Evolutionary conservation across 202 grass and related monocot species (phyloP).

Genomic region (Setaria viridis): DNA sequence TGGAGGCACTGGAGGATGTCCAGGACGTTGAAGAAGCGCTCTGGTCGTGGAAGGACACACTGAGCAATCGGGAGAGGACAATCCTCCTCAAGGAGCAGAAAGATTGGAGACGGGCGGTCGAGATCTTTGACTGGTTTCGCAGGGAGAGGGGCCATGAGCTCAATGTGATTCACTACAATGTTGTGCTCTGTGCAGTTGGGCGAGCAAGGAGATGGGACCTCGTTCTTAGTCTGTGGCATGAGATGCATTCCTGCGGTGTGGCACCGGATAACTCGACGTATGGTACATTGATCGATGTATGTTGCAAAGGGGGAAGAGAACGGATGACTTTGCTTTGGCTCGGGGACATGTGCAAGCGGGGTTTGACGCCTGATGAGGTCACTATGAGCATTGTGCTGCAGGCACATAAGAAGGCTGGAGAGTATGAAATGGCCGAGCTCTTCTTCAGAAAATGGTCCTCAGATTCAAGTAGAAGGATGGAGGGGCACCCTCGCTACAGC

Average conservation of each 20-base stretch:
- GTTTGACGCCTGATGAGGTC: constrained; percentile 71
- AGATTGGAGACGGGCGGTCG: constrained; percentile 71
- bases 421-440: constrained; percentile 59
- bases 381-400: constrained; percentile 80
- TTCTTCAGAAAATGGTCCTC: constrained; percentile 71
- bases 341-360: constrained; percentile 85
- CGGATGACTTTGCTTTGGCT: constrained; percentile 62
- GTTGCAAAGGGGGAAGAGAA: constrained; percentile 62
- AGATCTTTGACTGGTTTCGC: constrained; percentile 82
- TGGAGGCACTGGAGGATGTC: constrained; percentile 58
- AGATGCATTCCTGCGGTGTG: constrained; percentile 70
- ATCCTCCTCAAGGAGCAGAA: constrained; percentile 91
- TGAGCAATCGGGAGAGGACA: constrained; percentile 76
- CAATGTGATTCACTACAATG: constrained; percentile 93
- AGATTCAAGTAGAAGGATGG: constrained; percentile 22
- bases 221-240: constrained; percentile 59
- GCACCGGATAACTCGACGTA: constrained; percentile 67
- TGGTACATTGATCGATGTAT: constrained; percentile 76
- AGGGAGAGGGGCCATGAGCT: constrained; percentile 49
- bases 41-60: constrained; percentile 64
- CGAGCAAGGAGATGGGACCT: constrained; percentile 68
- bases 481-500: constrained; percentile 46
- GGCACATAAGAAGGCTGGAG: constrained; percentile 72
- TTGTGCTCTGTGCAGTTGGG: constrained; percentile 60
- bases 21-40: constrained; percentile 70